Conservation (phyloP, 306 rosid genomes). For the Prunus fruticosa region DNA sequence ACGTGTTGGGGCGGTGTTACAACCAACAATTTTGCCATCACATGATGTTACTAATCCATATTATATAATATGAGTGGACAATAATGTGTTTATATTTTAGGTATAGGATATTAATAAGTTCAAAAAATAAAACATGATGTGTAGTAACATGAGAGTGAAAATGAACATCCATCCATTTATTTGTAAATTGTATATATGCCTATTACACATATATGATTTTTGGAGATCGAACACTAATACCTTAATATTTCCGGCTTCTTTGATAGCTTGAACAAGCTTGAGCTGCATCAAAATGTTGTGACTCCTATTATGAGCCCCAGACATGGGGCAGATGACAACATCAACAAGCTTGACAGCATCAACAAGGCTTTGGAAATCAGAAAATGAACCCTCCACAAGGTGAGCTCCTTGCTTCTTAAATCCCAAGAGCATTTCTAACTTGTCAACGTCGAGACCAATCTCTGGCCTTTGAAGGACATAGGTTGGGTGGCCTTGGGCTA, state of each 20-base stretch:
- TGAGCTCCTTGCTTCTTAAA: conserved; percentile 72
- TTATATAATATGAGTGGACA: too few relatives aligned
- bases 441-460: conserved; percentile 64
- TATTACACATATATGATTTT: too few relatives aligned
- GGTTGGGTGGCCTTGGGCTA: conserved; percentile 66
- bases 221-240: conserved; percentile 25
- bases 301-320: conserved; percentile 71
- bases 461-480: conserved; percentile 68
- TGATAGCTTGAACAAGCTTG: conserved; percentile 78
- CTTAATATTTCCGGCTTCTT: conserved; percentile 75
- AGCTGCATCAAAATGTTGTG: conserved; percentile 74
- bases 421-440: conserved; percentile 53
- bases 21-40: too few relatives aligned
- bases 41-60: too few relatives aligned
- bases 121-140: too few relatives aligned
- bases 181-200: not conserved
- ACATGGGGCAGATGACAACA: conserved; percentile 73
- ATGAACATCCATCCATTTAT: too few relatives aligned
- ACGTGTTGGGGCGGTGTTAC: too few relatives aligned
- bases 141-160: too few relatives aligned
- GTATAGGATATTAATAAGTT: too few relatives aligned
- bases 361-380: conserved; percentile 64
- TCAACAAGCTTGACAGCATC: conserved; percentile 67
- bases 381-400: conserved; percentile 63
- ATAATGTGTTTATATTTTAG: too few relatives aligned